Base-by-base conservation (phyloP, 441 rosid species). In the Gossypium schwendimanii region DNA sequence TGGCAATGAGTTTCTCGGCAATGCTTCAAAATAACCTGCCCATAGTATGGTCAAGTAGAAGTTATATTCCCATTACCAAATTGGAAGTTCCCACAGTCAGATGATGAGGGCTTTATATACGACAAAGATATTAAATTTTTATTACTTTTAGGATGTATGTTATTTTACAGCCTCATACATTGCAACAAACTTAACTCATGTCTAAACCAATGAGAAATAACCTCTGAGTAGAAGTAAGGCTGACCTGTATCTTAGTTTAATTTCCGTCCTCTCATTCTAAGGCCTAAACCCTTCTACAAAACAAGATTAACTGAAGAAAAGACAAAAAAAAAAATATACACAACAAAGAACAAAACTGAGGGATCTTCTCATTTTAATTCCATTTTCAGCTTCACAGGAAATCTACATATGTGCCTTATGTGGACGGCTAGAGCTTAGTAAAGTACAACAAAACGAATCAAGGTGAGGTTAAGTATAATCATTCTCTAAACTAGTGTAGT, bases 1-100 rank as follows among this genome's bases (percentile, higher is more conserved):
- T 91, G 98, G 69, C 96, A 93, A 78, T 91, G 91, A 12, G 89
- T 83, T 76, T 87, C 87, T 63, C 93, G 83, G 79, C 82, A 84
- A 59, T 79, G 75, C 84, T 91, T 94, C 78, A 81, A 83, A 79
- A 94, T 80, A 59, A 87, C 81, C 97, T 92, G 73, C 74, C 78
- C 3, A 73, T 64, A 26, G 26, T 17, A 50, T 55, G 21, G 53
- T 36, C 53, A 55, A 21, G 21, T 36, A 41, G 6, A 52, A 69
- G 47, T 52, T 28, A 52, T 10, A 47, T n/a, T 63, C 6, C 57
- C 8, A 49, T 66, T 66, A 66, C 20, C 21, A 67, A 49, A 26
- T 2, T 24, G 24, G 15, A 49, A 66, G 21, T 65, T 49, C 58
- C 39, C 70, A 3, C 23, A 66, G 39, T 26, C 7, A 66, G 23